Evolutionary conservation across 495 filamentous ascomycete species (phyloP), one percentile per base, ranked within the genome.

Genomic region (Daldinia decipiens): DNA sequence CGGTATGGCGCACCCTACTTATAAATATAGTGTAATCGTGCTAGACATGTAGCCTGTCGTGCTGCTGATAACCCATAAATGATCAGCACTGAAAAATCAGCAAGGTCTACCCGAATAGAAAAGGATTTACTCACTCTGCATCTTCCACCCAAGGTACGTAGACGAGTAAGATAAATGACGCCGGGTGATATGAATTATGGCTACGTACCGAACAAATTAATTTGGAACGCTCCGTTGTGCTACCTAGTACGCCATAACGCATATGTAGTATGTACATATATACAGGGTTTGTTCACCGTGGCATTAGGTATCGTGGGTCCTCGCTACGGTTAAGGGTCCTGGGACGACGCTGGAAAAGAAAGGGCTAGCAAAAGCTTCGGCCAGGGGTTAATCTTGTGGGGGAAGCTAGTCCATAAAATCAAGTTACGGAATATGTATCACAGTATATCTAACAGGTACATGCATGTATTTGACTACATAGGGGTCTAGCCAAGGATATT

Each of bases 61-160:
- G 27, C 56, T 15, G 27, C n/a, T 5, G 26, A 38, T 55, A 21
- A 21, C 9, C 52, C 29, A 19, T 34, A 1, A 19, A 34, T 51
- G 59, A 68, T 62, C 66, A 59, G 26, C 65, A 36, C 36, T 43
- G 27, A 52, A 59, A 58, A 59, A 8, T 34, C 55, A 38, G 15
- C 55, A 27, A 50, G 15, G 13, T 43, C 27, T 29, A 32, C 17
- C 38, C 39, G 15, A 21, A 52, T n/a, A 39, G 45, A 26, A 29
- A 58, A 59, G 45, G 67, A 70, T 65, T 57, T 59, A 54, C 43
- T 53, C 52, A 55, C 17, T 45, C 32, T 60, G 50, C 60, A 60
- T 55, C 40, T 19, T 47, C 43, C 24, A 47, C 43, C 43, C 43
- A 47, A 47, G 19, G 43, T 47, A 47, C 17, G 9, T 47, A 24